Evolutionary conservation across 2,329 filamentous ascomycete species (phyloP).

Genomic region (Curvularia hawaiiensis): DNA sequence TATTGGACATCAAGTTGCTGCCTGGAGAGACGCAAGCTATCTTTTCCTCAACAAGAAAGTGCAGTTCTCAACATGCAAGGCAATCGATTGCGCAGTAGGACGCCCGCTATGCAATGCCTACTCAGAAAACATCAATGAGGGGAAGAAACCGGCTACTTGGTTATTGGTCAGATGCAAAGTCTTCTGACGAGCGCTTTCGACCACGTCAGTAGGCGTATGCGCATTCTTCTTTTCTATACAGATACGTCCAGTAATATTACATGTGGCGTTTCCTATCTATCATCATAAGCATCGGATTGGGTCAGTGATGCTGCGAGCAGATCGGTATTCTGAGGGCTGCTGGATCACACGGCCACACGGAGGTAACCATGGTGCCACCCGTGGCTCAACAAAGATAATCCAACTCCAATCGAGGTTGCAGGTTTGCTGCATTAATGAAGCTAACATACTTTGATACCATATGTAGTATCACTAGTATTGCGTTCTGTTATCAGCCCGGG

Average conservation of each 20-base stretch:
- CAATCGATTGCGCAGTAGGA: neutral
- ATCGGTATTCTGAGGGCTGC: neutral
- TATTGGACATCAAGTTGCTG: neutral
- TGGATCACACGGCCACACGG: neutral
- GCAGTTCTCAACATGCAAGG: neutral
- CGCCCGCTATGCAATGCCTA: neutral
- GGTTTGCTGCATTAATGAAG: neutral
- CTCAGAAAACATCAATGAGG: neutral
- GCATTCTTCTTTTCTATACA: neutral
- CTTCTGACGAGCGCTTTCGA: neutral
- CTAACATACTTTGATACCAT: neutral
- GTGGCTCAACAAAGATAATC: neutral
- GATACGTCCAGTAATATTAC: too few species aligned
- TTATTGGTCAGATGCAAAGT: neutral
- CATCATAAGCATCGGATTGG: neutral
- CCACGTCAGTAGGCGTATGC: neutral
- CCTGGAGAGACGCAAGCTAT: neutral
- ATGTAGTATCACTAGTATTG: neutral
- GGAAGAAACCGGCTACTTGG: neutral
- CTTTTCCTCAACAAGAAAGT: neutral
- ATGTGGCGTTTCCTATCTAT: neutral
- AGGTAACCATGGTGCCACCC: neutral
- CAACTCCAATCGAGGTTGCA: neutral
- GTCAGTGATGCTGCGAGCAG: too few species aligned
- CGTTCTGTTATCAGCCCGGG: neutral